Conservation (phyloP, 2,329 filamentous ascomycete species). For the Exserohilum turcica region DNA sequence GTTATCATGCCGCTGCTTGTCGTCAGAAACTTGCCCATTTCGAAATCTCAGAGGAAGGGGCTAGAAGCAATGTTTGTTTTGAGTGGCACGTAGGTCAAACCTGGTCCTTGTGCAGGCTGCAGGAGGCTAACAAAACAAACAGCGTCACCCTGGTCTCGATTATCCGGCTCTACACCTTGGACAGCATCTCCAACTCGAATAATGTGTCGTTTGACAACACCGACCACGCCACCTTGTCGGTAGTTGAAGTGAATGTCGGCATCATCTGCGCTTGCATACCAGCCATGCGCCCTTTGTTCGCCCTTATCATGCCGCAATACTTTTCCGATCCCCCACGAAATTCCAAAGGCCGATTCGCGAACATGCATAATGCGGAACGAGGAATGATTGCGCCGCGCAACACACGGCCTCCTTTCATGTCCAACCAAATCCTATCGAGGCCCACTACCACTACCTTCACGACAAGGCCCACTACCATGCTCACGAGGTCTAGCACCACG, state of each 20-base stretch:
- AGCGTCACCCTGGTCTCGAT: slow-evolving; percentile 44
- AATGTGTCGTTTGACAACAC: slow-evolving; percentile 43
- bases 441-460: not conserved
- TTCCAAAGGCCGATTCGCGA: slow-evolving; percentile 16
- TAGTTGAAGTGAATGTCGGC: slow-evolving; percentile 41
- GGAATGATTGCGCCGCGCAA: slow-evolving; percentile 12
- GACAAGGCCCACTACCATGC: not conserved
- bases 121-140: slow-evolving; percentile 9
- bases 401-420: slow-evolving; percentile 12
- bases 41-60: slow-evolving; percentile 42
- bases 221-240: slow-evolving; percentile 38
- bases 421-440: not conserved
- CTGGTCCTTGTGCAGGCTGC: not conserved
- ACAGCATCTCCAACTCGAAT: slow-evolving; percentile 32
- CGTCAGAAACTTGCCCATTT: slow-evolving; percentile 40
- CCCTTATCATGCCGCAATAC: slow-evolving; percentile 48
- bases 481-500: not conserved
- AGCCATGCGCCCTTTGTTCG: slow-evolving; percentile 41
- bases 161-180: slow-evolving; percentile 41
- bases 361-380: slow-evolving; percentile 32
- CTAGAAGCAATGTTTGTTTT: slow-evolving; percentile 46
- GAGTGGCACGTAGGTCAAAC: slow-evolving; percentile 43
- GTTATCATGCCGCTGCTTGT: slow-evolving; percentile 41
- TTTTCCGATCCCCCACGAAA: slow-evolving; percentile 30
- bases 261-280: slow-evolving; percentile 47